Evolutionary conservation across 1,139 yeast genomes (phyloP), one percentile per base, ranked within the genome.

Genomic region (Blastobotrys elegans): DNA sequence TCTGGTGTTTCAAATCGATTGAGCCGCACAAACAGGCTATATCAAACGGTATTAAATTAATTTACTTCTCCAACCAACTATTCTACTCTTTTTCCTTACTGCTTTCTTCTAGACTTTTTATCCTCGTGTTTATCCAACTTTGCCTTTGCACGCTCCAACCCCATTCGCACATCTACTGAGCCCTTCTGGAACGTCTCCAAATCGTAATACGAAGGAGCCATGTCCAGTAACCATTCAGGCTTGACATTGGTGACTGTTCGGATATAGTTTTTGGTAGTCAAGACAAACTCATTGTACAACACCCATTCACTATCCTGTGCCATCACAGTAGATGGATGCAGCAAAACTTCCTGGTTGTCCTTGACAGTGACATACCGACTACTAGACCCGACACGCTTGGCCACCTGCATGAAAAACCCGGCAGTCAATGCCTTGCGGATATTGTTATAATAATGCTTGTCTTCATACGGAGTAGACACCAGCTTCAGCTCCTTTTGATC

Each of bases 401-500:
- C 98, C 46, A 86, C 96, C 71, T 92, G 98, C 97, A 92, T 90
- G 73, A 92, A 92, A 66, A 89, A 90, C 1, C 98, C 99, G n/a
- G 89, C 80, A 7, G 88, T 77, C 49, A 92, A 71, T 0, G 98
- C 96, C 66, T 84, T 84, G 52, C 95, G 77, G 55, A 92, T 82
- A 59, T 87, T 84, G 56, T 76, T 80, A 66, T 84, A 89, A 51
- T 65, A 67, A 50, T 70, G 71, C 46, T 80, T 79, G 65, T 80
- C 82, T 36, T 83, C 88, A 57, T 70, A 80, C 38, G 86, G 82
- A 1, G 88, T 82, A 43, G 90, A 78, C 50, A 78, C 73, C 50
- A 92, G 69, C 52, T 82, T 86, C 53, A 92, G 70, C 58, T 86
- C 94, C 60, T 83, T 77, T 50, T 83, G 75, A 57, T 82, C 84